A percentile compares a stretch with the other conserved stretches of the same genome.
phyloP scores from a whole-genome alignment of 1,284 basidiomycete species.

The Schizophyllum commune region DNA sequence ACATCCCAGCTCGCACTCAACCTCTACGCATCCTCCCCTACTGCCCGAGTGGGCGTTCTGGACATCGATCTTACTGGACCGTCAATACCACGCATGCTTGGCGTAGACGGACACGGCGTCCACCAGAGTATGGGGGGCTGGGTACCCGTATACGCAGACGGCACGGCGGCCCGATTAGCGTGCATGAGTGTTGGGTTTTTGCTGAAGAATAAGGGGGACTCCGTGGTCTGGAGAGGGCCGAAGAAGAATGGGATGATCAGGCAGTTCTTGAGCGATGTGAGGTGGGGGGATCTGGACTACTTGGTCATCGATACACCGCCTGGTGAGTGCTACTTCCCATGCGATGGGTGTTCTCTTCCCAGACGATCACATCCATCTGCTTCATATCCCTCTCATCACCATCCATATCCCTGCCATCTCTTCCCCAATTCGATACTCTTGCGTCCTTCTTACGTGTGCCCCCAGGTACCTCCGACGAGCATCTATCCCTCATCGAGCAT shows the following conservation, averaged over 20 bases:
- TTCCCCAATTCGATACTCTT: slow-evolving; percentile 13
- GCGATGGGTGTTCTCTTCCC: not conserved
- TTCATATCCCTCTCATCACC: not conserved
- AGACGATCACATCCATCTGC: not conserved
- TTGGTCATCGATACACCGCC: slow-evolving; percentile 97
- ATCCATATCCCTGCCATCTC: slow-evolving; percentile 1
- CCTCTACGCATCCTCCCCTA: slow-evolving; percentile 61
- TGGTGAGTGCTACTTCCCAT: slow-evolving; percentile 40
- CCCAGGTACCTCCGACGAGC: slow-evolving; percentile 95
- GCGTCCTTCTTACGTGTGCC: not conserved
- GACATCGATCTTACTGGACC: slow-evolving; percentile 97
- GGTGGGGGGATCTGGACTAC: slow-evolving; percentile 97
- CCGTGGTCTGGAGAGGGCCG: slow-evolving; percentile 96
- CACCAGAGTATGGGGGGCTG: slow-evolving; percentile 94
- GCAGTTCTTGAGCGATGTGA: slow-evolving; percentile 93
- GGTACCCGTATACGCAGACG: slow-evolving; percentile 95
- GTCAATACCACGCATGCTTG: slow-evolving; percentile 95
- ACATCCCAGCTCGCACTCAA: slow-evolving; percentile 90
- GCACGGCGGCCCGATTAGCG: slow-evolving; percentile 58
- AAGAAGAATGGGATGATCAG: slow-evolving; percentile 99
- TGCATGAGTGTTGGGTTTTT: slow-evolving; percentile 98
- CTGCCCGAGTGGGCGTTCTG: slow-evolving; percentile 78
- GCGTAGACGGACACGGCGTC: slow-evolving; percentile 79
- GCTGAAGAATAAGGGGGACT: slow-evolving; percentile 83
- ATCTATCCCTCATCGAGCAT: slow-evolving; percentile 92